Base-by-base conservation (phyloP, 1,139 yeast species). In the Suhomyces ambrosiae region DNA sequence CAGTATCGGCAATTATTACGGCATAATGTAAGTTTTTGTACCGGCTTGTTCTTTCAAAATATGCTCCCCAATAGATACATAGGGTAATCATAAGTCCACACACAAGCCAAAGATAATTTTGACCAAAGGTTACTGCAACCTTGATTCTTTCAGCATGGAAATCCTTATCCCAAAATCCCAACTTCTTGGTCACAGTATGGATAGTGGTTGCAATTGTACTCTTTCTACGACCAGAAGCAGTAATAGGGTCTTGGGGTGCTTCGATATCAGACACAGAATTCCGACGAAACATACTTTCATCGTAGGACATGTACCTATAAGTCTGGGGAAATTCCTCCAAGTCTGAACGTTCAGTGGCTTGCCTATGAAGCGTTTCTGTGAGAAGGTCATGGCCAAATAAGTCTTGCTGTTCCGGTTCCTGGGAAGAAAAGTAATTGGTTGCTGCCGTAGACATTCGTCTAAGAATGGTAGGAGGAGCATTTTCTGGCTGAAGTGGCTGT, bases 21-120 rank as follows among this genome's bases (percentile, higher is more conserved):
- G 59, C 63, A 40, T 54, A 57, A 15, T 54, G 48, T 27, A 63
- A 37, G 34, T 57, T 45, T 28, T 45, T 47, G 37, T 43, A 60
- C 9, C 59, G 46, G 6, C 45, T 26, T 3, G 38, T 30, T 27
- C 68, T 47, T 22, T 55, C 36, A 27, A 48, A 60, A 44, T 60
- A 63, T 3, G 62, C 46, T 4, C 68, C 68, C 66, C 68, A 63
- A 39, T 63, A 64, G 15, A 63, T 48, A 38, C 60, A 56, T 13
- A 63, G 52, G 2, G 58, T 55, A 3, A 47, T 33, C 14, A 52
- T 38, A 36, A 63, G 61, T 1, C 63, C 63, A 6, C 54, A 14
- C 3, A 61, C 32, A 34, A 63, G 46, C 30, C 38, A 54, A 11
- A 54, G 23, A 37, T 63, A 63, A 45, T 62, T 60, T 9, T 42